Evolutionary conservation across 2,329 filamentous ascomycete species (phyloP).

Genomic region (Pyricularia sp.): DNA sequence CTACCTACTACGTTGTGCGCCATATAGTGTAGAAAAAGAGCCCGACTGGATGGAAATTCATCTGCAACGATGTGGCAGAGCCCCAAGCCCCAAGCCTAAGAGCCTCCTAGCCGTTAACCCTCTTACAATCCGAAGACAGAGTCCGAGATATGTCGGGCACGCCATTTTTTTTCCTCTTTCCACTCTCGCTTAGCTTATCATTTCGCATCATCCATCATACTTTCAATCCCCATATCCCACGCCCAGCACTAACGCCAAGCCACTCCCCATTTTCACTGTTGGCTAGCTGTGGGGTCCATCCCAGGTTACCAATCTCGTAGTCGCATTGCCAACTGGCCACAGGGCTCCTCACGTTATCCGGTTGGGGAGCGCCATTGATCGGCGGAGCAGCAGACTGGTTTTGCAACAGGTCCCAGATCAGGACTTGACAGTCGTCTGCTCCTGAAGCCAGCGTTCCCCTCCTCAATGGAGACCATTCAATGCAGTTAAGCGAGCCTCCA

Average conservation of each 20-base stretch:
- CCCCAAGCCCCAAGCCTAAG: not conserved
- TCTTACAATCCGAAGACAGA: not conserved
- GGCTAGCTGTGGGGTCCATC: slow-evolving; percentile 64
- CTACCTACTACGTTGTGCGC: not conserved
- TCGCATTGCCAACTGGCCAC: slow-evolving; percentile 74
- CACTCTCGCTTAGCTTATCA: not conserved
- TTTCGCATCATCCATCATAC: slow-evolving; percentile 3
- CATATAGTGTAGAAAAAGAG: not conserved
- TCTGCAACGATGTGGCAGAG: not conserved
- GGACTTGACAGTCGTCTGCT: slow-evolving; percentile 79
- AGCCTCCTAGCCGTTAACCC: not conserved
- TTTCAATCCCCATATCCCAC: slow-evolving; percentile 68
- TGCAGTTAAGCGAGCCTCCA: slow-evolving; percentile 71
- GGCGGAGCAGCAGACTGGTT: slow-evolving; percentile 32
- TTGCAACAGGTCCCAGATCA: slow-evolving; percentile 88
- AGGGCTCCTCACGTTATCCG: slow-evolving; percentile 51
- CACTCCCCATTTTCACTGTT: slow-evolving; percentile 64
- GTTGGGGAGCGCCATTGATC: slow-evolving; percentile 34
- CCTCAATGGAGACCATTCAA: slow-evolving; percentile 76
- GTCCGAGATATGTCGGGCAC: not conserved
- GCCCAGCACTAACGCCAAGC: slow-evolving; percentile 69
- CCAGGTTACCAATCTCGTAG: slow-evolving; percentile 74
- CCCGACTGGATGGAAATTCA: not conserved
- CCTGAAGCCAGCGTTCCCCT: slow-evolving; percentile 84
- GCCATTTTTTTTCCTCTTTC: not conserved